Conservation (phyloP, 1,284 basidiomycete species). For the Irpex sp. region DNA sequence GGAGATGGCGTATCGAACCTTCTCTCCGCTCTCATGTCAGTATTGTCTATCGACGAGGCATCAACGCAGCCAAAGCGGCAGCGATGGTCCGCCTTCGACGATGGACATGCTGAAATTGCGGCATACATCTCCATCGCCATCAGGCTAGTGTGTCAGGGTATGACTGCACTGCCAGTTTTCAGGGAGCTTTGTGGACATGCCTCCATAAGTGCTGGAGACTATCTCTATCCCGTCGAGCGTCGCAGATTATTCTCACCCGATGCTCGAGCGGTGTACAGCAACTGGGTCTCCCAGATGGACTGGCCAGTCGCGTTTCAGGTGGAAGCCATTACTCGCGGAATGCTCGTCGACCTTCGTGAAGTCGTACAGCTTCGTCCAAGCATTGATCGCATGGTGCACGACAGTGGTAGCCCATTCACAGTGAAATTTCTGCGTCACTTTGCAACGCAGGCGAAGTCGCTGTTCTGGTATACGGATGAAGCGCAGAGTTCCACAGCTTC, state of each 20-base stretch:
- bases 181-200: conserved; percentile 33
- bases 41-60: background rate
- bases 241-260: conserved; percentile 40
- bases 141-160: conserved; percentile 41
- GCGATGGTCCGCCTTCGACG: conserved; percentile 22
- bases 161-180: conserved; percentile 35
- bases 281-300: conserved; percentile 36
- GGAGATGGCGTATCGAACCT: background rate
- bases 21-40: conserved; percentile 17
- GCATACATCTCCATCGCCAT: conserved; percentile 47
- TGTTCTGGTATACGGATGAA: conserved; percentile 24
- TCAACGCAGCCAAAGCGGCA: conserved; percentile 12
- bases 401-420: conserved; percentile 33
- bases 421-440: conserved; percentile 44
- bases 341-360: conserved; percentile 43
- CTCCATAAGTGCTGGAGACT: conserved; percentile 30
- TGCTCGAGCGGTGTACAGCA: conserved; percentile 30
- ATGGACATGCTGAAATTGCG: conserved; percentile 26
- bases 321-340: conserved; percentile 40
- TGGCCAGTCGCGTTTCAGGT: conserved; percentile 57
- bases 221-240: conserved; percentile 35
- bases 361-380: conserved; percentile 37
- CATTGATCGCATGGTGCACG: conserved; percentile 29
- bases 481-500: background rate
- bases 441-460: conserved; percentile 25